Base-by-base conservation (phyloP, 495 filamentous ascomycete species). In the Annulohypoxylon bovei region DNA sequence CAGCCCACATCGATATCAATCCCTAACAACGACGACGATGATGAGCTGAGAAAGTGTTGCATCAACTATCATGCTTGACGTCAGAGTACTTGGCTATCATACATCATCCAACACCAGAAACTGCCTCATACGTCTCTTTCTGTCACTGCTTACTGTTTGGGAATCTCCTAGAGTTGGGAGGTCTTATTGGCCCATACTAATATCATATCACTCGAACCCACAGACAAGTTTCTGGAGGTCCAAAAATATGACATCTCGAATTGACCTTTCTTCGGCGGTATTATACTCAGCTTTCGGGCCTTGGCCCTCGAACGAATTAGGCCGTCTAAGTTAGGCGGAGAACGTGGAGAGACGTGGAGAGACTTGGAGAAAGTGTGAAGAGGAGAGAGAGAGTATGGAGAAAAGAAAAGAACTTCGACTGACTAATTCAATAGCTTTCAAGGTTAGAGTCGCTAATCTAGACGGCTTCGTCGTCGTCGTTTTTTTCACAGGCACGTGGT, bases 61-160 rank as follows among this genome's bases (percentile, higher is more conserved):
- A 57, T 56, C 18, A 9, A 42, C 18, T 14, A 52, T 56, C 22
- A 33, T 16, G 8, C 27, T 56, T 44, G 40, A 61, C 62, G 62
- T 70, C 68, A 65, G 23, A 42, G 14, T 47, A 27, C 12, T 20
- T 47, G 46, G 22, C 22, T 6, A 28, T 23, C 22, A 49, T 56
- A 40, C 56, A 30, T 18, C 28, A 47, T 33, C n/a, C 28, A 18
- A 16, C 50, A 60, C 44, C 7, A 20, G 39, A 39, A 40, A 11
- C 6, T 25, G 3, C 27, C 16, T 16, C 18, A 8, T 25, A 11
- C 55, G 50, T 42, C 12, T 49, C 42, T 53, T 4, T 4, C 35
- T 22, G 28, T 33, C 28, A 20, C 20, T 66, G 62, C 62, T 71
- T 71, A 71, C 68, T 71, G 44, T 59, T 60, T 47, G 8, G 5